phyloP scores from a whole-genome alignment of 257 asterid genomes.

The Salvia splendens region DNA sequence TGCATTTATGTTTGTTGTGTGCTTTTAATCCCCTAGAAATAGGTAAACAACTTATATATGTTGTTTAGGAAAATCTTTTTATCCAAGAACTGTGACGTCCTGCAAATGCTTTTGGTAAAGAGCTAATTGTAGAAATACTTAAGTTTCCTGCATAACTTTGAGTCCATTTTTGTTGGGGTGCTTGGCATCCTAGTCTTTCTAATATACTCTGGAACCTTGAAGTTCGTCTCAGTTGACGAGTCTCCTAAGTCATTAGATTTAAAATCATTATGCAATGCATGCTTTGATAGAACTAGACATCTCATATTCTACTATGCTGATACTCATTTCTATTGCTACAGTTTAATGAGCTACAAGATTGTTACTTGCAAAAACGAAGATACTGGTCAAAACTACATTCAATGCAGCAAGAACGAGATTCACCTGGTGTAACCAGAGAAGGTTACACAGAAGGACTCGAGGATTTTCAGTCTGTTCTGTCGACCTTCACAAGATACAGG shows the following conservation, averaged over 20 bases:
- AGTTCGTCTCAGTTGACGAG: neutral
- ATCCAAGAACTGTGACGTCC: neutral
- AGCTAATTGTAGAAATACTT: neutral
- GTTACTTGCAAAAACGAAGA: conserved; percentile 72
- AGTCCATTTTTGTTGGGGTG: conserved; percentile 7
- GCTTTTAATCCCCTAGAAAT: neutral
- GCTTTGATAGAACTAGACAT: conserved; percentile 21
- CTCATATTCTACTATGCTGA: neutral
- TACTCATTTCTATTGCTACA: conserved; percentile 34
- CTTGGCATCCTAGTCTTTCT: neutral
- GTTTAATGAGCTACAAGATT: conserved; percentile 79
- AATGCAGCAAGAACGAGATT: conserved; percentile 43
- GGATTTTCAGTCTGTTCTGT: conserved; percentile 69
- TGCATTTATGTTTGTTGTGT: neutral
- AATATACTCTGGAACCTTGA: neutral
- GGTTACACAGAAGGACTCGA: conserved; percentile 67
- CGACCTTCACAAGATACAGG: conserved; percentile 77
- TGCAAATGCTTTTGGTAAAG: neutral
- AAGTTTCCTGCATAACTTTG: neutral
- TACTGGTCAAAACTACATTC: conserved; percentile 46
- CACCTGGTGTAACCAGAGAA: conserved; percentile 43
- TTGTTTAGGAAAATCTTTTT: conserved; percentile 12
- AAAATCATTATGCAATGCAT: neutral
- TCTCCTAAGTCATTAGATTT: neutral
- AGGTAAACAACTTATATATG: neutral